Conservation (phyloP, 495 filamentous ascomycete species). For the Xylaria nigripes region DNA sequence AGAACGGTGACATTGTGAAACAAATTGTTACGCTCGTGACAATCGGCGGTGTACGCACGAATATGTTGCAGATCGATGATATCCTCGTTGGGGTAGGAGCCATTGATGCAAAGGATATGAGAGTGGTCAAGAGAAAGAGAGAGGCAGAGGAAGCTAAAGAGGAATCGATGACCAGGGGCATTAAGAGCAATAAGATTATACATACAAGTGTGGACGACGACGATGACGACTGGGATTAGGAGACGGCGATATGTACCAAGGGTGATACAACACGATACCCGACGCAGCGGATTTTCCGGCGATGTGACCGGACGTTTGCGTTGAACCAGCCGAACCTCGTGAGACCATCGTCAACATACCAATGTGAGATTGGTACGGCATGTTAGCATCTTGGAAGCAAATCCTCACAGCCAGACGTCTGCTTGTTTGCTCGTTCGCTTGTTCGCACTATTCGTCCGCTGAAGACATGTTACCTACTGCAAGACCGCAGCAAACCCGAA, state of each 20-base stretch:
- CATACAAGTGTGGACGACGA: conserved; percentile 46
- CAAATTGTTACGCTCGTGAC: conserved; percentile 82
- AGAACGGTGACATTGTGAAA: conserved; percentile 80
- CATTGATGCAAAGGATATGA: conserved; percentile 64
- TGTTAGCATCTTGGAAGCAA: neutral
- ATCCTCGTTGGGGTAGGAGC: conserved; percentile 77
- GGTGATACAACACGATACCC: neutral
- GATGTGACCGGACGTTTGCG: neutral
- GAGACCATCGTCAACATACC: neutral
- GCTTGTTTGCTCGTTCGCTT: neutral
- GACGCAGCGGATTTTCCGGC: neutral
- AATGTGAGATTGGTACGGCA: neutral
- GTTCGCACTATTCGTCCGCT: neutral
- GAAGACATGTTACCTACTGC: neutral
- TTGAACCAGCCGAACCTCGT: neutral
- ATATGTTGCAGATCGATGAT: conserved; percentile 55
- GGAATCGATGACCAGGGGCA: conserved; percentile 36
- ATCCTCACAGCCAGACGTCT: neutral
- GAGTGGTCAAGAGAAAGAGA: conserved; percentile 56
- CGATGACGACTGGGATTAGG: conserved; percentile 75
- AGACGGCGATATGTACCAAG: neutral
- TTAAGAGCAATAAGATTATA: conserved; percentile 29
- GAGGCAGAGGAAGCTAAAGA: conserved; percentile 53
- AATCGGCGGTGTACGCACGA: conserved; percentile 61
- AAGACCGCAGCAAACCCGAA: no score